Evolutionary conservation across 805 yeast genomes (phyloP).

Genomic region (Candida succiphila): DNA sequence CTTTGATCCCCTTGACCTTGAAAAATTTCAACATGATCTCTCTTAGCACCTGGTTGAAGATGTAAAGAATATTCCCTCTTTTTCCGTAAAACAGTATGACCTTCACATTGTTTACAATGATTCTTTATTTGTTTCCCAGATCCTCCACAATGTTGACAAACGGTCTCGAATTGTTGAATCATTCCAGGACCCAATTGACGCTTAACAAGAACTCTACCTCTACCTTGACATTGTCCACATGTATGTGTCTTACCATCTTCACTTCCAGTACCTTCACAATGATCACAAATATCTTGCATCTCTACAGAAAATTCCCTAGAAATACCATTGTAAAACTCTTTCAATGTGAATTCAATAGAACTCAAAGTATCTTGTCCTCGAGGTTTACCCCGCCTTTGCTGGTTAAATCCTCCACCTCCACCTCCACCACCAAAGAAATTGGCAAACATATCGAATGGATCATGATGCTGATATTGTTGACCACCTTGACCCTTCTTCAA

Average conservation of each 20-base stretch:
- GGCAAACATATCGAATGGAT: slow-evolving; percentile 48
- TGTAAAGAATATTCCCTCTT: slow-evolving; percentile 48
- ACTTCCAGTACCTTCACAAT: slow-evolving; percentile 81
- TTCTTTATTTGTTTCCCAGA: slow-evolving; percentile 57
- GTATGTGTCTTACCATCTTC: slow-evolving; percentile 60
- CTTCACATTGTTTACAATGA: slow-evolving; percentile 63
- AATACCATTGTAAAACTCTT: slow-evolving; percentile 65
- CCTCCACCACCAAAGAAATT: slow-evolving; percentile 38
- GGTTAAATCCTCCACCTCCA: slow-evolving; percentile 14
- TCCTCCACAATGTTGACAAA: slow-evolving; percentile 77
- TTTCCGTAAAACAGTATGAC: slow-evolving; percentile 51
- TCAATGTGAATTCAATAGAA: slow-evolving; percentile 43
- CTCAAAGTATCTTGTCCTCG: slow-evolving; percentile 58
- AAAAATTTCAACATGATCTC: slow-evolving; percentile 47
- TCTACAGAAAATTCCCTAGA: slow-evolving; percentile 49
- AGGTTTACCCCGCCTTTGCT: slow-evolving; percentile 30
- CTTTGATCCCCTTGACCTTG: slow-evolving; percentile 75
- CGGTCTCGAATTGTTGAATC: slow-evolving; percentile 74
- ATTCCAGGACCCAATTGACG: slow-evolving; percentile 84
- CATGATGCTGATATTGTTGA: slow-evolving; percentile 14
- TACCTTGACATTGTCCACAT: slow-evolving; percentile 68
- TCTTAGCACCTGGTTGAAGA: slow-evolving; percentile 60
- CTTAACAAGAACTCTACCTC: slow-evolving; percentile 54
- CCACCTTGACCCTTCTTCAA: slow-evolving; percentile 52
- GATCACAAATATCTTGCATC: slow-evolving; percentile 66